Evolutionary conservation across 169 alveolate species (phyloP).

Genomic region (Plasmodium relictum): DNA sequence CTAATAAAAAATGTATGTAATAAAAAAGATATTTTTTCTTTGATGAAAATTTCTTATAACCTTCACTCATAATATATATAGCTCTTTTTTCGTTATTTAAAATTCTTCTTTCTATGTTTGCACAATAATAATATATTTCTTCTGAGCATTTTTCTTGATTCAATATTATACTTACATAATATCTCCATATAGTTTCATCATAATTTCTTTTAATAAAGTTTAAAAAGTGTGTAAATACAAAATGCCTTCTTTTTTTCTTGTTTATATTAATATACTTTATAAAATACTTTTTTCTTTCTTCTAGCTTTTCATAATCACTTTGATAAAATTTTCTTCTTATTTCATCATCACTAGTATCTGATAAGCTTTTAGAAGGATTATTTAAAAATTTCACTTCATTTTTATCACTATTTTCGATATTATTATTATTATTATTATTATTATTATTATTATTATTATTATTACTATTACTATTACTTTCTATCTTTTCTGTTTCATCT

Average conservation of each 20-base stretch:
- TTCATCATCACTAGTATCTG: constrained; percentile 18
- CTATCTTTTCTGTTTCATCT: not conserved
- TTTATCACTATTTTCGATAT: not conserved
- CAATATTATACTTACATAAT: constrained; percentile 49
- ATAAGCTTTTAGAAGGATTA: not conserved
- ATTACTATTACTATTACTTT: not conserved
- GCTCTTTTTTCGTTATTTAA: constrained; percentile 74
- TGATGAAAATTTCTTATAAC: constrained; percentile 34
- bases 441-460: not conserved
- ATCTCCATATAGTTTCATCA: constrained; percentile 76
- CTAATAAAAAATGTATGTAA: constrained; percentile 50
- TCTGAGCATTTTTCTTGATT: constrained; percentile 58
- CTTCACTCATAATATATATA: constrained; percentile 75
- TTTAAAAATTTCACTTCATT: not conserved
- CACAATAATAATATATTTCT: constrained; percentile 68
- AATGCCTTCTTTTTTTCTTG: constrained; percentile 49
- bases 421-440: no score
- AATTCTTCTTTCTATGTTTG: constrained; percentile 63
- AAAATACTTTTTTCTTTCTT: constrained; percentile 72
- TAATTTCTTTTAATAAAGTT: constrained; percentile 72
- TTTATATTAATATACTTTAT: constrained; percentile 47
- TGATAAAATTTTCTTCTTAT: constrained; percentile 41
- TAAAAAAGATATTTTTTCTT: constrained; percentile 40
- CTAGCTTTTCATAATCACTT: constrained; percentile 61
- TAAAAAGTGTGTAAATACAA: constrained; percentile 58